phyloP scores from a whole-genome alignment of 176 grass and related monocot genomes.

The Cenchrus americanus region DNA sequence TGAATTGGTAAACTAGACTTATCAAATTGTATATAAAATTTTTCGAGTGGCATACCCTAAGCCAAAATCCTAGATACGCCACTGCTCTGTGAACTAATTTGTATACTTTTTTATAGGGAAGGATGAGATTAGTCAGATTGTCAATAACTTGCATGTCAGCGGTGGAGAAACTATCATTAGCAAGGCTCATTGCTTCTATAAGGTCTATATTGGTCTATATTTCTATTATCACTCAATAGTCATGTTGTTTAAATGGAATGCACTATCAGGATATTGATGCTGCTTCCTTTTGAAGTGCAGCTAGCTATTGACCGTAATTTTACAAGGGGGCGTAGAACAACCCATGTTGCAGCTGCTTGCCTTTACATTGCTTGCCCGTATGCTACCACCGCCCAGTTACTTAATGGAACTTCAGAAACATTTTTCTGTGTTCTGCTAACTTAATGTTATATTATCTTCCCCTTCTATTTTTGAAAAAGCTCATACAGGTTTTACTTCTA shows the following conservation, averaged over 20 bases:
- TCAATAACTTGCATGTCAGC: conserved; percentile 55
- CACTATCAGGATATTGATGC: conserved; percentile 23
- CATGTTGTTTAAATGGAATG: conserved; percentile 26
- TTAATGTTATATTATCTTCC: not conserved
- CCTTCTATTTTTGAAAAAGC: not conserved
- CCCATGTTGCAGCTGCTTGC: conserved; percentile 81
- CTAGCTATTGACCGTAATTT: conserved; percentile 80
- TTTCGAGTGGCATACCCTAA: too few relatives aligned
- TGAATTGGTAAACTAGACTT: too few relatives aligned
- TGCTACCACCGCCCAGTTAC: not conserved
- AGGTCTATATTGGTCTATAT: conserved; percentile 37
- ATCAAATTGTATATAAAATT: too few relatives aligned
- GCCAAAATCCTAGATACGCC: too few relatives aligned
- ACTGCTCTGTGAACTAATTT: not conserved
- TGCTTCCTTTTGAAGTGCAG: conserved; percentile 59
- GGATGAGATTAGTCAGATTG: conserved; percentile 74
- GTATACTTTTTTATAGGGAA: conserved; percentile 56
- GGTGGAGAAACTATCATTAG: conserved; percentile 73
- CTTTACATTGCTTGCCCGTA: conserved; percentile 97
- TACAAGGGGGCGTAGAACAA: conserved; percentile 74
- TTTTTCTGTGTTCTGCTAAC: not conserved
- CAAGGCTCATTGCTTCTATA: conserved; percentile 72
- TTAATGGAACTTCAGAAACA: conserved; percentile 8
- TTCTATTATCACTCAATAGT: conserved; percentile 14
- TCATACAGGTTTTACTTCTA: not conserved